These are phyloP conservation scores for Colletotrichum salicis DNA, from an alignment of 2,329 filamentous ascomycete species.

Conservation along the genomic window DNA sequence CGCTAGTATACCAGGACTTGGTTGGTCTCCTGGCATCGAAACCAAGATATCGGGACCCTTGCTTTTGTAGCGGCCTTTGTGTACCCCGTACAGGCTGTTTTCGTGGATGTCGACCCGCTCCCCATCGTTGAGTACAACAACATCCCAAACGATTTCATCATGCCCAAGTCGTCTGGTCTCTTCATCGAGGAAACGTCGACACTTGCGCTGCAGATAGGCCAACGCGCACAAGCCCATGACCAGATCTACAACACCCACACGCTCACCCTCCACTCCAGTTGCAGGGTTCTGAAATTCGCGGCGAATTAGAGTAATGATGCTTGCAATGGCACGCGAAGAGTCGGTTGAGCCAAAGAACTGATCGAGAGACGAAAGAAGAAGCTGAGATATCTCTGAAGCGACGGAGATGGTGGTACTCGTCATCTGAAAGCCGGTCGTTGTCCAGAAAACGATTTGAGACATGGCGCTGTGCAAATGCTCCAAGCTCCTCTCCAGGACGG, in stretches of 20 bases:
- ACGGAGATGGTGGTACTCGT: conserved; percentile 65
- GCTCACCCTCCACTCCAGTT: conserved; percentile 68
- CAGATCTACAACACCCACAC: conserved; percentile 70
- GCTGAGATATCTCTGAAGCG: conserved; percentile 66
- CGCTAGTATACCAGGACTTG: conserved; percentile 44
- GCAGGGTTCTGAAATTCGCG: conserved; percentile 73
- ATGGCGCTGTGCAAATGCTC: conserved; percentile 67
- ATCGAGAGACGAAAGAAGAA: conserved; percentile 69
- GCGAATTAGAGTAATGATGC: conserved; percentile 72
- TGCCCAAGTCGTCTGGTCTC: conserved; percentile 58
- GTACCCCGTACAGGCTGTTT: conserved; percentile 46
- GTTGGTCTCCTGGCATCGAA: conserved; percentile 38
- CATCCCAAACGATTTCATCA: conserved; percentile 73
- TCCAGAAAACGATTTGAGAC: conserved; percentile 69
- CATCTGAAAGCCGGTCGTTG: conserved; percentile 68
- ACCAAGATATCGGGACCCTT: conserved; percentile 37
- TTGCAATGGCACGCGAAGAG: conserved; percentile 73
- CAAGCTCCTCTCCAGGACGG: conserved; percentile 65
- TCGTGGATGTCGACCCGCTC: conserved; percentile 65
- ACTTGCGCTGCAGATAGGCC: conserved; percentile 70
- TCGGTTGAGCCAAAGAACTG: conserved; percentile 76
- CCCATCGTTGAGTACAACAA: conserved; percentile 70
- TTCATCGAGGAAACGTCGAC: conserved; percentile 61
- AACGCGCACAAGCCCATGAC: conserved; percentile 69
- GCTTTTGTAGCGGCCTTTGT: conserved; percentile 40